Evolutionary conservation across 2,329 filamentous ascomycete species (phyloP).

Genomic region (Biscogniauxia sp.): DNA sequence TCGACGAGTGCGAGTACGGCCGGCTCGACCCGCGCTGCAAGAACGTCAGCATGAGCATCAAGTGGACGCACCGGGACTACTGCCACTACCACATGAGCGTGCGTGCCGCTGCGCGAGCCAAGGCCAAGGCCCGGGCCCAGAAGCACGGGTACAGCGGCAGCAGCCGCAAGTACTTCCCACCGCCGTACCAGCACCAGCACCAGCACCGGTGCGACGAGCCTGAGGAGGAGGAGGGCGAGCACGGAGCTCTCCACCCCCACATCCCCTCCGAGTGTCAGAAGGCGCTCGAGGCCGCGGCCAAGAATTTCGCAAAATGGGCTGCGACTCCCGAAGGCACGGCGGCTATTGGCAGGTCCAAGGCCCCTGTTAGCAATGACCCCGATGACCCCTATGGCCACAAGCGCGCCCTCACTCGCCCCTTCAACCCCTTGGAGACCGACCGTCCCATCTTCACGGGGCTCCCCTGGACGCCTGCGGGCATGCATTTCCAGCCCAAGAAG

Average conservation of each 20-base stretch:
- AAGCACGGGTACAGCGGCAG: not conserved
- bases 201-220: not conserved
- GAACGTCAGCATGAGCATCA: conserved; percentile 12
- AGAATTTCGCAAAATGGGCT: no score
- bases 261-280: no score
- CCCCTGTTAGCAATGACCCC: no score
- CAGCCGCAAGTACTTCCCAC: not conserved
- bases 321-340: no score
- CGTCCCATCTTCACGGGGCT: not conserved
- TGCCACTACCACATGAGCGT: conserved; percentile 17
- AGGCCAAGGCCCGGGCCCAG: not conserved
- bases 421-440: no score
- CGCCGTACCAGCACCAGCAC: not conserved
- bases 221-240: no score
- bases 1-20: conserved; percentile 21
- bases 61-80: conserved; percentile 19
- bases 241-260: no score
- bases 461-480: no score
- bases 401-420: no score
- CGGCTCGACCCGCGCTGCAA: conserved; percentile 18
- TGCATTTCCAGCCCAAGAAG: not conserved
- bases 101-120: not conserved
- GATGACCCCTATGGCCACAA: no score
- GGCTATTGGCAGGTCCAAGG: no score
- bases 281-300: no score